Evolutionary conservation across 139 green algal genomes (phyloP).

Genomic region (Spirogloea muscicola): DNA sequence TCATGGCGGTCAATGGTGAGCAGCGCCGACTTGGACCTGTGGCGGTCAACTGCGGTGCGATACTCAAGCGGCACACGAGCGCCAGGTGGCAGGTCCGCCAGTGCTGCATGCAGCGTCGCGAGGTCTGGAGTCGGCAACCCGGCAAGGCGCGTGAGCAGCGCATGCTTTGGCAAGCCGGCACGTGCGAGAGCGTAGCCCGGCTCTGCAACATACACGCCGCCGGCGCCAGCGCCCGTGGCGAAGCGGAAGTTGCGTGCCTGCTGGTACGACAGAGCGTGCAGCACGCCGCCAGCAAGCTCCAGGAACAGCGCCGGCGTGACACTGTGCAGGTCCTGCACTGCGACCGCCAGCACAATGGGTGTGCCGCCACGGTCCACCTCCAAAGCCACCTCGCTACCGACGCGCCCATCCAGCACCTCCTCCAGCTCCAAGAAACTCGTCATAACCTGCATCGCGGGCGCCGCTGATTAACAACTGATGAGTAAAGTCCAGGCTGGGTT

Average conservation of each 20-base stretch:
- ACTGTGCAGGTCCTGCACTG: conserved; percentile 71
- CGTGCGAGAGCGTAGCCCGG: conserved; percentile 57
- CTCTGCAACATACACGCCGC: conserved; percentile 80
- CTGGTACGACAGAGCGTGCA: conserved; percentile 86
- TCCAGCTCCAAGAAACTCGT: conserved; percentile 80
- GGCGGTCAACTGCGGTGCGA: conserved; percentile 58
- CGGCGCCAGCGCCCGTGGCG: conserved; percentile 39
- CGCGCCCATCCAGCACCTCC: conserved; percentile 66
- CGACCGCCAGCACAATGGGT: conserved; percentile 37
- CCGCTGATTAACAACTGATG: background rate
- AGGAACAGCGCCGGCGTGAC: conserved; percentile 60
- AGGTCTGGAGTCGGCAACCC: conserved; percentile 66
- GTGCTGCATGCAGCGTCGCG: conserved; percentile 37
- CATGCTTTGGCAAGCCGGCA: conserved; percentile 67
- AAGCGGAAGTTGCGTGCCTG: conserved; percentile 69
- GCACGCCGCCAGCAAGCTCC: conserved; percentile 67
- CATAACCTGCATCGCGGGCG: conserved; percentile 45
- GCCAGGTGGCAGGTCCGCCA: conserved; percentile 55
- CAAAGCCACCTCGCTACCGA: conserved; percentile 53
- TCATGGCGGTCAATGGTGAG: conserved; percentile 44
- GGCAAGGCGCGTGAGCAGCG: conserved; percentile 71
- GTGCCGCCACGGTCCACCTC: conserved; percentile 62
- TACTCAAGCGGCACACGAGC: conserved; percentile 72
- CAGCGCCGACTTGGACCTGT: conserved; percentile 26
- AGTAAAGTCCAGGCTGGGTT: no score